phyloP scores from a whole-genome alignment of 129 eudicot species.

The Pulicaria dysenterica region DNA sequence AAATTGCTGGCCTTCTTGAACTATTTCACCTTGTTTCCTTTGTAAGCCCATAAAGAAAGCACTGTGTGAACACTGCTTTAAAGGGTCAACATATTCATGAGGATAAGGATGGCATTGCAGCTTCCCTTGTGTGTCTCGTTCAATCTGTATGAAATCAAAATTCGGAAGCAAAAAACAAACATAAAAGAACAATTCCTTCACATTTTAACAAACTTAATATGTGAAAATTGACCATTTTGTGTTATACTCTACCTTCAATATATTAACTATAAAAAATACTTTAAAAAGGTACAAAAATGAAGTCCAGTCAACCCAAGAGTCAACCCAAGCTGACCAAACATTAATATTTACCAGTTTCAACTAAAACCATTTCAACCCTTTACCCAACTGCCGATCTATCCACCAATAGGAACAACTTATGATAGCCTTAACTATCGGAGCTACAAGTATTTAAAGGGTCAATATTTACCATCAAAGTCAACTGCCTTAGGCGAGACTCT shows the following conservation, averaged over 20 bases:
- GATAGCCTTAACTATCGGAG: neutral
- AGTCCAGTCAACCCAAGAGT: neutral
- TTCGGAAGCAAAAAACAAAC: neutral
- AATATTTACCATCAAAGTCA: constrained; percentile 86
- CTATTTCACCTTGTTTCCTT: constrained; percentile 71
- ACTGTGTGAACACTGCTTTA: constrained; percentile 65
- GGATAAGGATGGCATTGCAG: constrained; percentile 98
- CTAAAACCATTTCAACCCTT: neutral
- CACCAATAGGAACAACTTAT: neutral
- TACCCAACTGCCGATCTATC: neutral
- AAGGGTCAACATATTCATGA: constrained; percentile 62
- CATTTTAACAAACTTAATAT: no score
- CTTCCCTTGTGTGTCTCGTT: constrained; percentile 84
- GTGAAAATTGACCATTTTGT: no score
- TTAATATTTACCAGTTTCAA: neutral
- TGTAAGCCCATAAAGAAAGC: constrained; percentile 94
- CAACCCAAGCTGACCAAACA: neutral
- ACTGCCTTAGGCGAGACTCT: constrained; percentile 91
- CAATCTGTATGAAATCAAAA: constrained; percentile 63
- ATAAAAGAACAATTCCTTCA: neutral
- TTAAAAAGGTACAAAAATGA: neutral
- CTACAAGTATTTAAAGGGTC: constrained; percentile 1
- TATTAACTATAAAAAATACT: neutral
- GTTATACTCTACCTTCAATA: neutral
- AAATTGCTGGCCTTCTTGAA: constrained; percentile 90